Evolutionary conservation across 306 rosid species (phyloP), one percentile per base, ranked within the genome.

Genomic region (Medicago lupulina): DNA sequence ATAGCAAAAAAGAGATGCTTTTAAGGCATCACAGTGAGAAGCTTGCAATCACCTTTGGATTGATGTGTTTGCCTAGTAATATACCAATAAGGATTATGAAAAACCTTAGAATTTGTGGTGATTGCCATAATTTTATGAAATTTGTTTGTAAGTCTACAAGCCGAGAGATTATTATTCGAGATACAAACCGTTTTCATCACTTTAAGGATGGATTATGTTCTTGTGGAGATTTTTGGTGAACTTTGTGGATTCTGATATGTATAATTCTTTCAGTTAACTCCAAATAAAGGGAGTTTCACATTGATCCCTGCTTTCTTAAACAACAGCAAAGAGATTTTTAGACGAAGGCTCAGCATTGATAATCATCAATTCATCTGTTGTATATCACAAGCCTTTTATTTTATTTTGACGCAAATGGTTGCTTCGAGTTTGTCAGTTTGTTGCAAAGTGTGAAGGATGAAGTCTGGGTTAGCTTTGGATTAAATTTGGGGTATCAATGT

Each of bases 31-130:
- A 90, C 53, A 85, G 97, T 36, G 98, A 92, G 86, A 95, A 95
- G 76, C 93, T 95, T 55, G 97, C 96, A 51, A 71, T 90, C 77
- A 75, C 92, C 58, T 83, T 77, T 84, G 97, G 97, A 25, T 72
- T 94, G 65, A 83, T 92, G 87, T 86, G 88, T 79, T 90, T 90
- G 70, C 95, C 97, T 47, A 19, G 77, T 46, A 80, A 73, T 78
- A 85, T 76, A 47, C 91, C 96, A 40, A 87, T 94, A 75, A 87
- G 95, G 81, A 88, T 94, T 73, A 94, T 92, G 89, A 94, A 94
- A 84, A 92, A 94, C 72, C 93, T 92, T 62, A 91, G 97, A 78
- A 94, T 92, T 44, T 94, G 98, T 83, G 96, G 89, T 74, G 97
- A 95, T 76, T 92, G 97, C 80, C 96, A 95, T 74, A 81, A 84